Conservation (phyloP, 2,329 filamentous ascomycete genomes). For the Nothopassalora personata region DNA sequence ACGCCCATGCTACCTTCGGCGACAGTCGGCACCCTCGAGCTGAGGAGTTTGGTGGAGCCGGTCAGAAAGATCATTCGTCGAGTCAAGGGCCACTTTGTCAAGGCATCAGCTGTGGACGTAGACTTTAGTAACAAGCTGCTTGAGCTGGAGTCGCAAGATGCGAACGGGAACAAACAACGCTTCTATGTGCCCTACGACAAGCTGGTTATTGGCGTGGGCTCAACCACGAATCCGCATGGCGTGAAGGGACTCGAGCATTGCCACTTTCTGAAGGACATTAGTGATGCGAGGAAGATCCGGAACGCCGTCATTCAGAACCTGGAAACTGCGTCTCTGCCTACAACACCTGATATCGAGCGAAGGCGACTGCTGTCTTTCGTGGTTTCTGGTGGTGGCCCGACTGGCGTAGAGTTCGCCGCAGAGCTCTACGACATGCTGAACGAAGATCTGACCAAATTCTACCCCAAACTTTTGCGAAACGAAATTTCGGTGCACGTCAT, state of each 20-base stretch:
- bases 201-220: conserved; percentile 85
- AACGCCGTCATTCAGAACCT: conserved; percentile 86
- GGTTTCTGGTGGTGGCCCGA: conserved; percentile 90
- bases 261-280: conserved; percentile 91
- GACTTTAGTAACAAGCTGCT: conserved; percentile 89
- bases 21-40: conserved; percentile 88
- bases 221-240: conserved; percentile 87
- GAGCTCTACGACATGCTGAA: conserved; percentile 95
- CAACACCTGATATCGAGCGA: conserved; percentile 81
- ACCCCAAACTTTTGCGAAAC: conserved; percentile 86
- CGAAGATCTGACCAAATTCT: conserved; percentile 78
- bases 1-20: conserved; percentile 97
- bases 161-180: conserved; percentile 63
- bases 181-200: conserved; percentile 99
- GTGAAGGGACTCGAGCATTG: conserved; percentile 92
- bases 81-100: conserved; percentile 82
- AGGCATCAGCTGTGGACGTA: conserved; percentile 79
- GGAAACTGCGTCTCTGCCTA: conserved; percentile 86
- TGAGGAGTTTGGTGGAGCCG: conserved; percentile 87
- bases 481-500: conserved; percentile 97
- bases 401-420: conserved; percentile 94
- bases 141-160: conserved; percentile 71
- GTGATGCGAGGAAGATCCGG: conserved; percentile 82
- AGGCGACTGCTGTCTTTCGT: conserved; percentile 87
- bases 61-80: conserved; percentile 76